Base-by-base conservation (phyloP, 2,329 filamentous ascomycete genomes). In the Ramularia collo-cygni region DNA sequence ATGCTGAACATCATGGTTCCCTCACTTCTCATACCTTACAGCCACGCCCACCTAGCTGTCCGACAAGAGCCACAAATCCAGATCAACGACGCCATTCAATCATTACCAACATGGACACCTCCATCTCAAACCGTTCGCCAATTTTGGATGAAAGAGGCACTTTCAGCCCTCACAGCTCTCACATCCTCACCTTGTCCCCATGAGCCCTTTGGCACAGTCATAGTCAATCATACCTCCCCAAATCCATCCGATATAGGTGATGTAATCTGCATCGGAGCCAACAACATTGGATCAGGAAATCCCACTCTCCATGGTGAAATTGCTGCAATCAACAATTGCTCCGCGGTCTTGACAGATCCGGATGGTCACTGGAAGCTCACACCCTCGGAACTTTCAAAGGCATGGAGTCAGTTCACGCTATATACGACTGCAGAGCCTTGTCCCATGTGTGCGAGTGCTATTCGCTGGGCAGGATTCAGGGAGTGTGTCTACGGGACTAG, bases 341-440 rank as follows among this genome's bases (percentile, higher is more conserved):
- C 68, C 1, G 42, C 47, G 3, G 60, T 75, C 33, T 59, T 76
- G 9, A 69, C 65, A 0, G 66, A 69, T 47, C 64, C 67, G 0
- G 28, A 54, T 3, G 70, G 71, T 1, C 57, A 57, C 1, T 73
- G 70, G 53, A 63, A 59, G 4, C 52, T 75, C 35, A 62, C 58
- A 1, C 52, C 65, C 0, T 28, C 52, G 4, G 62, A 69, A 34
- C 63, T 69, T 0, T 50, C 64, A 9, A 53, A 49, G 3, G 73
- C 72, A 1, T 75, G 71, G 46, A 45, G 56, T 2, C 47, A 63
- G 10, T 54, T 76, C 15, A 66, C 66, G 8, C 54, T 76, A 3
- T 76, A 76, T 55, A 76, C 72, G 16, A 77, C 72, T 52, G 73
- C 67, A 2, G 73, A 76, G 55, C 69, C 67, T 40, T 77, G 74